Base-by-base conservation (phyloP, 305 asterid genomes). In the Fraxinus platypoda region DNA sequence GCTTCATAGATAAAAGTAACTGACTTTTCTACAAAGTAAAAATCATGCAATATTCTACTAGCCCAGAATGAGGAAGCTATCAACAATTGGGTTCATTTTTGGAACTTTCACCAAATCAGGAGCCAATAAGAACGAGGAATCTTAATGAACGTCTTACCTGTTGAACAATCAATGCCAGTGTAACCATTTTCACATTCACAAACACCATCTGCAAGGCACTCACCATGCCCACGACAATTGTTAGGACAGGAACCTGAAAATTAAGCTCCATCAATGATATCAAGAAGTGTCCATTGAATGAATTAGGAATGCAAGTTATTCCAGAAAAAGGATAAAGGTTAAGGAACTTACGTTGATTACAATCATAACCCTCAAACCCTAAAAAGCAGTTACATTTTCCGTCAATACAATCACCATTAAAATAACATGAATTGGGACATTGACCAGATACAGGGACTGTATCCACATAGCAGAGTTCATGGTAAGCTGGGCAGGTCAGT, bases 101-200 rank as follows among this genome's bases (percentile, higher is more conserved):
- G 49, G 72, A 76, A 8, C 31, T 62, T n/a, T 43, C 21, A 26
- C 74, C 37, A 76, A 33, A 33, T 70, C 72, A 66, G 25, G 57
- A 52, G 23, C 37, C 11, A 78, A 59, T 11, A 78, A 37, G 77
- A 78, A 26, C 23, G 26, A 37, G 70, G 26, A 57, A 35, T 13
- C 66, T 17, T n/a, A 19, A 2, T 52, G 41, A 6, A 12, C 17
- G 26, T 35, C 41, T 80, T 90, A 95, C 99, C 98, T 76, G 99
- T 97, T 38, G 97, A 93, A 86, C 99, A 97, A 86, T 97, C 99
- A 3, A 87, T 82, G 75, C 99, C 99, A 0, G 99, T 94, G 84
- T 79, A 93, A 76, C 99, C 97, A 35, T 88, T 86, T 83, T 90
- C 91, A 83, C 99, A 96, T 59, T 90, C 88, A 86, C 99, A 96